Conservation (phyloP, 208 protist genomes). For the Crithidia brevicula region DNA sequence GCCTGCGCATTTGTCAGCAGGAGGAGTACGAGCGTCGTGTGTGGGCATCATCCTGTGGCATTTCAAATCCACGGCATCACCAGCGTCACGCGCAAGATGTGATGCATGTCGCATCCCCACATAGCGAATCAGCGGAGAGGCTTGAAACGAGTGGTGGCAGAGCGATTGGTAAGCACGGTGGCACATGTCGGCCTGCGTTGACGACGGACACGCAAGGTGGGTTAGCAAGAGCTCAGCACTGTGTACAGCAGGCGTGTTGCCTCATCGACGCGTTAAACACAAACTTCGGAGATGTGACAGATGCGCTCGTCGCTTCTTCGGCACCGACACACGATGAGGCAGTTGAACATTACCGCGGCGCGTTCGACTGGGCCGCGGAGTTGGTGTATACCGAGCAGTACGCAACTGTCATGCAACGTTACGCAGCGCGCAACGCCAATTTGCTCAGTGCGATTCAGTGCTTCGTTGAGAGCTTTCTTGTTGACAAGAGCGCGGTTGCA, state of each 20-base stretch:
- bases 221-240: not conserved
- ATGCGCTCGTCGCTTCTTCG: no score
- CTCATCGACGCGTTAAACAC: not conserved
- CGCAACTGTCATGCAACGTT: slow-evolving; percentile 24
- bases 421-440: slow-evolving; percentile 12
- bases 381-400: slow-evolving; percentile 28
- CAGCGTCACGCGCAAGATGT: no score
- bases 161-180: no score
- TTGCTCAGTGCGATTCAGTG: slow-evolving; percentile 7
- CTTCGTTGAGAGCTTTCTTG: not conserved
- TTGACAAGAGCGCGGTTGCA: slow-evolving; percentile 13
- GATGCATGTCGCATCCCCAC: no score
- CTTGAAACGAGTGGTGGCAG: no score
- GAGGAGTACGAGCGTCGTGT: slow-evolving; percentile 10
- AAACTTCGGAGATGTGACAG: no score
- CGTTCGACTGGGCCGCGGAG: slow-evolving; percentile 18
- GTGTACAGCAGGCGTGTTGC: not conserved
- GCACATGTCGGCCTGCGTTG: no score
- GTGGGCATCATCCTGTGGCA: not conserved
- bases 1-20: not conserved
- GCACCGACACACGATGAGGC: no score
- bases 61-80: no score
- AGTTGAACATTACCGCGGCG: not conserved
- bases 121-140: no score
- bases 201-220: not conserved